Percentiles rank a stretch among this genome's conserved stretches.
Evolutionary conservation across 164 flowering plant species (phyloP).

Genomic region (Echeveria elegans): DNA sequence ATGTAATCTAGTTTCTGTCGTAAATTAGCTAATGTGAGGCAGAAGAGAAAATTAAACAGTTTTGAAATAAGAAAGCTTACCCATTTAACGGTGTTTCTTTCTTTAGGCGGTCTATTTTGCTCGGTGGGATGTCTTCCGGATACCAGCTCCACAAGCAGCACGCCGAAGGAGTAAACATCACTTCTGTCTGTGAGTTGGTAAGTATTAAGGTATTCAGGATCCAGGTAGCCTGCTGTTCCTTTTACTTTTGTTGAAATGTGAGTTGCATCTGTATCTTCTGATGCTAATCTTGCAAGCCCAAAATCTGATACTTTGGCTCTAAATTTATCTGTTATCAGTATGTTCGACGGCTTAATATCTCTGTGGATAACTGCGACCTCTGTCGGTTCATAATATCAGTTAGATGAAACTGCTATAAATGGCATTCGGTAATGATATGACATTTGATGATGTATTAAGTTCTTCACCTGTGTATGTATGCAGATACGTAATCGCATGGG

Average conservation of each 20-base stretch:
- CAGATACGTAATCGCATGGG: slow-evolving; percentile 75
- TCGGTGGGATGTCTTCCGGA: slow-evolving; percentile 69
- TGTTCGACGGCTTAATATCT: slow-evolving; percentile 70
- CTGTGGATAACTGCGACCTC: slow-evolving; percentile 73
- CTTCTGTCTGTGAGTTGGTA: slow-evolving; percentile 73
- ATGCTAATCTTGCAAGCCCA: slow-evolving; percentile 52
- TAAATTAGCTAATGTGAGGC: background rate
- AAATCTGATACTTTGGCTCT: slow-evolving; percentile 79
- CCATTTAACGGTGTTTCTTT: slow-evolving; percentile 47
- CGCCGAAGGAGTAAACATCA: slow-evolving; percentile 82
- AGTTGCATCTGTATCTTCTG: slow-evolving; percentile 36
- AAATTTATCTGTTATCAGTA: slow-evolving; percentile 64
- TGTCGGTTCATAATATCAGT: slow-evolving; percentile 18
- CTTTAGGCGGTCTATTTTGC: slow-evolving; percentile 24
- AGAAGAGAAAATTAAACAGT: background rate
- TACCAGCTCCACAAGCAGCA: slow-evolving; percentile 62
- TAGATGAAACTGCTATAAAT: background rate
- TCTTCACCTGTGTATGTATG: slow-evolving; percentile 50
- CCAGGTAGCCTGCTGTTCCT: slow-evolving; percentile 73
- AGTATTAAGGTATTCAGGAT: slow-evolving; percentile 71
- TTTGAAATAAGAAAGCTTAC: slow-evolving; percentile 21
- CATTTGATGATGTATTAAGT: background rate
- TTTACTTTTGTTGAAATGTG: slow-evolving; percentile 69
- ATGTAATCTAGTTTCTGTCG: background rate
- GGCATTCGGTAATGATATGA: background rate